Evolutionary conservation across 108 stramenopile genomes (phyloP), one percentile per base, ranked within the genome.

Genomic region (Mediolabrus comicus): DNA sequence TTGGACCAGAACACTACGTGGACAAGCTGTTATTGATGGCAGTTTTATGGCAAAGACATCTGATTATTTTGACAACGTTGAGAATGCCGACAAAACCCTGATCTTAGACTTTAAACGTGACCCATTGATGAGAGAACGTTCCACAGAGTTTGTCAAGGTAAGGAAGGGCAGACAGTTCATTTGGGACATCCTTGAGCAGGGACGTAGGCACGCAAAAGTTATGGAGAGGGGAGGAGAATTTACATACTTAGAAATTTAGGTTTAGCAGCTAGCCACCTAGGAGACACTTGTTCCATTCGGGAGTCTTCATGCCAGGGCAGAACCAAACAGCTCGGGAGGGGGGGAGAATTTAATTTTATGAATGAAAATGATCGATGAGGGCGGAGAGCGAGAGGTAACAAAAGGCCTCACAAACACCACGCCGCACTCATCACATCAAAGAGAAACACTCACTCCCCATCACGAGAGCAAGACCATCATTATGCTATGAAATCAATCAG

Each of bases 71-170:
- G 35, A 69, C n/a, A 55, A 65, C 53, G 43, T 3, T 12, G n/a
- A 19, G n/a, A 51, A 69, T 10, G 33, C 38, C 30, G 22, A 53
- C 58, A 60, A 38, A 39, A 56, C 79, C 3, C 74, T 92, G 7
- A 55, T 85, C 19, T 77, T 93, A 22, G 90, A 94, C 64, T 89
- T 83, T 58, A 82, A 77, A 28, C 63, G 84, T 16, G 92, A 94
- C 65, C 85, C 86, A 30, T 46, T 75, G 16, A 75, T 88, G 80
- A 72, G 65, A 32, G 64, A 72, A 39, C 72, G 80, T 62, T 46
- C 74, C 14, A 31, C 78, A 3, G 87, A 90, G 28, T 72, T 86
- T 67, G 80, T 92, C 9, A 49, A 49, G 19, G 19, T 22, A 8
- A 22, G 46, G 46, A 49, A 49, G 22, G 46, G 46, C 46, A 77